phyloP scores from a whole-genome alignment of 345 rosid species.

The Bruguiera gymnorhiza region DNA sequence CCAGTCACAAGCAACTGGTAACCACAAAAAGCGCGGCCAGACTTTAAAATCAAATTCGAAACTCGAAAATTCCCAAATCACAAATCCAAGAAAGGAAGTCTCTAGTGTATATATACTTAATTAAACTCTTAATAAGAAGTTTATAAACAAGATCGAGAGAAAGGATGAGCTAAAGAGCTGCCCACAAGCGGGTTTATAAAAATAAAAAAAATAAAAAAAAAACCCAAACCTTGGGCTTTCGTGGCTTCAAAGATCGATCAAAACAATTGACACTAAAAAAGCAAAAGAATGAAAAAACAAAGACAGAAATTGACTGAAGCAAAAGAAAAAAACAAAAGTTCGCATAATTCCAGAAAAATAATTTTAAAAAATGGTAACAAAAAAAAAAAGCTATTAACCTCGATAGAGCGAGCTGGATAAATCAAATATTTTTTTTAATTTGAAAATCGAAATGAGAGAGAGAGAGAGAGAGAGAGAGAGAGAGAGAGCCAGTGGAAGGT shows the following conservation, averaged over 20 bases:
- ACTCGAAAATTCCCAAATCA: conserved; percentile 7
- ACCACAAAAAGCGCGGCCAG: conserved; percentile 6
- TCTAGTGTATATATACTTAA: conserved; percentile 11
- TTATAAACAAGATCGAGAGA: conserved; percentile 26
- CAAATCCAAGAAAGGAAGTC: background rate
- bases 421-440: conserved; percentile 28
- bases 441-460: conserved; percentile 6
- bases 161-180: background rate
- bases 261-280: background rate
- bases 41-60: conserved; percentile 9
- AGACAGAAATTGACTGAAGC: background rate
- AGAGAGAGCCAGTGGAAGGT: conserved; percentile 1
- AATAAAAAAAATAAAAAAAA: background rate
- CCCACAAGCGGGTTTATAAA: background rate
- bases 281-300: background rate
- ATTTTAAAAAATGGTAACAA: background rate
- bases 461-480: conserved; percentile 4
- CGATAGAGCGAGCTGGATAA: conserved; percentile 32
- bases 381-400: conserved; percentile 31
- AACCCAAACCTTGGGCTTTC: background rate
- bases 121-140: conserved; percentile 7
- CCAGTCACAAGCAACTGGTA: conserved; percentile 19
- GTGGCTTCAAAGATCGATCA: conserved; percentile 28
- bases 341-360: background rate
- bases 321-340: background rate